Conservation (phyloP, 305 asterid species). For the Salvia sclarea region DNA sequence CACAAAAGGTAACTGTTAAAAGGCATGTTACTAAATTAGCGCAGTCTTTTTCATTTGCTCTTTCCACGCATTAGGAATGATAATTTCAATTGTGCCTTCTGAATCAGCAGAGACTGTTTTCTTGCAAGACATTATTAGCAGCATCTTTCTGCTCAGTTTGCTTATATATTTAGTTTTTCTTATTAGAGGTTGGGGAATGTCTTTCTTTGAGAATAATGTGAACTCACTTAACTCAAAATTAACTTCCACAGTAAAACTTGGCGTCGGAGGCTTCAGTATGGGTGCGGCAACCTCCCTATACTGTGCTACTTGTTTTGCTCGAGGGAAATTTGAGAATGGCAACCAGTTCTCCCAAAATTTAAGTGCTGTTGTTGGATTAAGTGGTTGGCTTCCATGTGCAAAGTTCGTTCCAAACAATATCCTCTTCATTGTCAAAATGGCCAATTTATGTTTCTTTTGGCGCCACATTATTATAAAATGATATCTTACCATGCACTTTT, state of each 20-base stretch:
- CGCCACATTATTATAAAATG: constrained; percentile 8
- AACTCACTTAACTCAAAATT: constrained; percentile 10
- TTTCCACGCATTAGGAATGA: background rate
- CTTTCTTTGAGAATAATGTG: constrained; percentile 14
- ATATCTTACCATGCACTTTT: constrained; percentile 18
- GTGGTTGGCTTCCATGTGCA: constrained; percentile 89
- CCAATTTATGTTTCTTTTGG: constrained; percentile 20
- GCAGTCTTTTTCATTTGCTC: constrained; percentile 9
- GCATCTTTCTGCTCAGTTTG: constrained; percentile 8
- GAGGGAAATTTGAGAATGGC: constrained; percentile 67
- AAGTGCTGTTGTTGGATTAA: constrained; percentile 72
- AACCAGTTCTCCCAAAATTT: constrained; percentile 56
- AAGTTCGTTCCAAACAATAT: constrained; percentile 46
- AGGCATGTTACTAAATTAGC: background rate
- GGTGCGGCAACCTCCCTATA: constrained; percentile 81
- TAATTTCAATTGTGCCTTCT: background rate
- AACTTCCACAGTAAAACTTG: constrained; percentile 62
- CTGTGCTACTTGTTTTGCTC: constrained; percentile 66
- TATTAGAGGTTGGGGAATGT: background rate
- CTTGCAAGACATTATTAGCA: constrained; percentile 3
- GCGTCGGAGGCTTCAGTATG: constrained; percentile 94
- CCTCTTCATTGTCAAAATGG: constrained; percentile 13
- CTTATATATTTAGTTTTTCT: constrained; percentile 15
- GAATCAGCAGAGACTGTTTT: background rate
- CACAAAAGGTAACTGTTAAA: background rate